These are phyloP conservation scores for Passalora sequoiae DNA, from an alignment of 2,329 filamentous ascomycete genomes.

Conservation along the genomic window DNA sequence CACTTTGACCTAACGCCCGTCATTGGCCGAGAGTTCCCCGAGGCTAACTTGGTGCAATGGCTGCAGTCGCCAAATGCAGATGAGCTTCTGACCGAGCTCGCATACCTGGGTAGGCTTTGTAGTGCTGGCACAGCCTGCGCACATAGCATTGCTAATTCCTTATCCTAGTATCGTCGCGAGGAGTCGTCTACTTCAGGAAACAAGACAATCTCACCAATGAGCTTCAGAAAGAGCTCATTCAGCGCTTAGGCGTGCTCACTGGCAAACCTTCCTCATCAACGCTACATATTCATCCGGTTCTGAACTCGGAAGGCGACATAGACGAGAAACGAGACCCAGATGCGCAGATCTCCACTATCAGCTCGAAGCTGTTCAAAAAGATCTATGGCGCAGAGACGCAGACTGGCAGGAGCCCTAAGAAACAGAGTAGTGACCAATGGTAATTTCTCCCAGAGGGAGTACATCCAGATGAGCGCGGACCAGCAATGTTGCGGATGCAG, in stretches of 20 bases:
- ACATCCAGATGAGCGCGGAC: no score
- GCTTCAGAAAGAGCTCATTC: slow-evolving; percentile 58
- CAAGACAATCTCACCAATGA: slow-evolving; percentile 59
- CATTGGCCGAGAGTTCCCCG: slow-evolving; percentile 47
- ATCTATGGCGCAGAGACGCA: slow-evolving; percentile 40
- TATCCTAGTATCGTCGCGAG: slow-evolving; percentile 65
- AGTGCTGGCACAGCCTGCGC: no score
- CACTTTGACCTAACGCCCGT: slow-evolving; percentile 48
- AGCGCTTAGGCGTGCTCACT: slow-evolving; percentile 54
- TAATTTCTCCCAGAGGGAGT: no score
- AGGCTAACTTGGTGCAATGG: slow-evolving; percentile 33
- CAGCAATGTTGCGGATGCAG: no score
- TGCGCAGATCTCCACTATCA: slow-evolving; percentile 38
- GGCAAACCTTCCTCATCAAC: slow-evolving; percentile 54
- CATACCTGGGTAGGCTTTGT: slow-evolving; percentile 57
- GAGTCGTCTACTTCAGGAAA: slow-evolving; percentile 63
- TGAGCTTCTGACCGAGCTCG: slow-evolving; percentile 37
- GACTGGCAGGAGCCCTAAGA: slow-evolving; percentile 39
- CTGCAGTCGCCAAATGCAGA: slow-evolving; percentile 35
- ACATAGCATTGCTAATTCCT: no score
- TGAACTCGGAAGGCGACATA: slow-evolving; percentile 46
- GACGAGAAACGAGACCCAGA: slow-evolving; percentile 30
- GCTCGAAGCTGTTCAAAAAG: slow-evolving; percentile 34
- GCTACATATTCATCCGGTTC: slow-evolving; percentile 57
- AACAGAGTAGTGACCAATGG: slow-evolving; percentile 41